Evolutionary conservation across 208 protist species (phyloP).

Genomic region (Wallacemonas sp.): DNA sequence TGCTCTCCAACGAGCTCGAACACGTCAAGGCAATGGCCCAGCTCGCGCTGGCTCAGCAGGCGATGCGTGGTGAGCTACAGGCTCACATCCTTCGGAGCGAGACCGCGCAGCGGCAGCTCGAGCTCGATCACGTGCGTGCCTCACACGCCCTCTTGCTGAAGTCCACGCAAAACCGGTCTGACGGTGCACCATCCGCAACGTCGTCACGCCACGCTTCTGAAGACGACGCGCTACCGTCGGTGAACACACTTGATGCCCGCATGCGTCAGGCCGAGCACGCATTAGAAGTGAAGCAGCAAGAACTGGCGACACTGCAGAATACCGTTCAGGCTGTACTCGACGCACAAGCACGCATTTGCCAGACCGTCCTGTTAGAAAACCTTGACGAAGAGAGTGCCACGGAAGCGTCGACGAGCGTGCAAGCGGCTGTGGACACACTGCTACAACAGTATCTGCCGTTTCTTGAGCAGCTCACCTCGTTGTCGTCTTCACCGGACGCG

Average conservation of each 20-base stretch:
- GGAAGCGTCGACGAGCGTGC: no score
- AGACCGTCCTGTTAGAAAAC: neutral
- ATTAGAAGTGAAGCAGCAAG: no score
- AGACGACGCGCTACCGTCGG: neutral
- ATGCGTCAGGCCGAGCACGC: neutral
- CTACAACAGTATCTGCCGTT: no score
- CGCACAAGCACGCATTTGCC: neutral
- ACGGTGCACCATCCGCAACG: no score
- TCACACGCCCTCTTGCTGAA: slow-evolving; percentile 7
- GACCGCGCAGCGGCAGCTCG: slow-evolving; percentile 19
- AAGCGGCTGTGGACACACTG: no score
- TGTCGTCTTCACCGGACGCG: no score
- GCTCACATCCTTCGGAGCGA: slow-evolving; percentile 4
- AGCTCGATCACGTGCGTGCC: slow-evolving; percentile 23
- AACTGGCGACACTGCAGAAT: neutral
- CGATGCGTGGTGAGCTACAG: slow-evolving; percentile 11
- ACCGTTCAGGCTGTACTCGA: neutral
- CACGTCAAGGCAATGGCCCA: slow-evolving; percentile 35
- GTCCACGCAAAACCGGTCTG: no score
- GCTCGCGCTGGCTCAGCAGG: slow-evolving; percentile 41
- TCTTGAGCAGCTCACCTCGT: no score
- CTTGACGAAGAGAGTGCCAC: no score
- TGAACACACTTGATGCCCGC: neutral
- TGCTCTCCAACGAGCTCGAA: slow-evolving; percentile 34
- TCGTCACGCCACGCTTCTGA: no score